Evolutionary conservation across 1,139 yeast genomes (phyloP).

Genomic region (Geotrichum citri-aurantii): DNA sequence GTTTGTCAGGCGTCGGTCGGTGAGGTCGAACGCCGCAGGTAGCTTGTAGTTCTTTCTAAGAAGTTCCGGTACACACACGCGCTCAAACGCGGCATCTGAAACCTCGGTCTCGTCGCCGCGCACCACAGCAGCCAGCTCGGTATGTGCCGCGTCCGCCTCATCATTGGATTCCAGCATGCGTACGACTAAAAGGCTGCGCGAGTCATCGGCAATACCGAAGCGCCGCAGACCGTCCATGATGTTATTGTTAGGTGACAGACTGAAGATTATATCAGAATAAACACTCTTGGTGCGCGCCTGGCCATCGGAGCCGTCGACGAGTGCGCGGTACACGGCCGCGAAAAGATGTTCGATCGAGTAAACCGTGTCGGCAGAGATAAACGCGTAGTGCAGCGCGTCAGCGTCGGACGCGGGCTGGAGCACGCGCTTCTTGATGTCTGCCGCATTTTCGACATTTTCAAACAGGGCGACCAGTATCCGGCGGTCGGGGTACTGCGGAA

Average conservation of each 20-base stretch:
- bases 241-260: conserved; percentile 49
- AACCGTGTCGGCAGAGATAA: conserved; percentile 43
- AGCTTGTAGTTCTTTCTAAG: conserved; percentile 37
- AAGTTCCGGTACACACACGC: conserved; percentile 33
- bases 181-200: conserved; percentile 36
- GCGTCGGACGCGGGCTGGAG: conserved; percentile 29
- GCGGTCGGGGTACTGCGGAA: conserved; percentile 45
- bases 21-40: conserved; percentile 19
- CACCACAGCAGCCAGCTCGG: conserved; percentile 17
- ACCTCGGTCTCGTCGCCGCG: conserved; percentile 30
- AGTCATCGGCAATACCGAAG: conserved; percentile 43
- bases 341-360: conserved; percentile 45
- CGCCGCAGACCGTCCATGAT: conserved; percentile 44
- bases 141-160: conserved; percentile 5
- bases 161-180: conserved; percentile 30
- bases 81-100: conserved; percentile 34
- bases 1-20: conserved; percentile 10
- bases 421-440: conserved; percentile 9
- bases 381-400: conserved; percentile 40
- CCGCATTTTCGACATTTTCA: conserved; percentile 37
- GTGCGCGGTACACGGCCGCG: conserved; percentile 46
- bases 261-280: conserved; percentile 50
- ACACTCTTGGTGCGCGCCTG: conserved; percentile 43
- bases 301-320: conserved; percentile 41
- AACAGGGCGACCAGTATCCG: conserved; percentile 39